Conservation (phyloP, 805 yeast species). For the Zygosaccharomyces kombuchaensis region DNA sequence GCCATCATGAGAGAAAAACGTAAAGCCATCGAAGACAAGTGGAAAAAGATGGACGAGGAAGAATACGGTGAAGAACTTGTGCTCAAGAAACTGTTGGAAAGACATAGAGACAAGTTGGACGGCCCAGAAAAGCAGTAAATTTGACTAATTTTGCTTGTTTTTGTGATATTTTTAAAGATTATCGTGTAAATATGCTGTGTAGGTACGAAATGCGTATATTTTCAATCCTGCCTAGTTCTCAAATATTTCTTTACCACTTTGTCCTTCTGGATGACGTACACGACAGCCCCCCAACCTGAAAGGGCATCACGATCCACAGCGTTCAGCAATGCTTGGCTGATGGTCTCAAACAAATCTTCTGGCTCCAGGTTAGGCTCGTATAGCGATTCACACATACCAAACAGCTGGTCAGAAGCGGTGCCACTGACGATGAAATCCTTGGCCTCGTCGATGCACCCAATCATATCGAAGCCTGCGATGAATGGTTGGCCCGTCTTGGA, state of each 20-base stretch:
- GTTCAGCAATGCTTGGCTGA: conserved; percentile 86
- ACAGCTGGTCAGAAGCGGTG: conserved; percentile 93
- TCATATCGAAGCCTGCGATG: conserved; percentile 91
- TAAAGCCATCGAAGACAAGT: conserved; percentile 49
- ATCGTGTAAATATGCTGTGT: conserved; percentile 8
- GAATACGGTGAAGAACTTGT: conserved; percentile 72
- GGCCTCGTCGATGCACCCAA: conserved; percentile 94
- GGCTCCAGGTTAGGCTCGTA: conserved; percentile 93
- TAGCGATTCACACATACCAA: conserved; percentile 96
- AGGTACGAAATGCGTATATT: not conserved
- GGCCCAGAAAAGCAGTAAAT: not conserved
- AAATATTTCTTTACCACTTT: conserved; percentile 81
- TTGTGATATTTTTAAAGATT: not conserved
- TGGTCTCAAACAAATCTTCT: conserved; percentile 92
- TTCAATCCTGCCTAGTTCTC: conserved; percentile 90
- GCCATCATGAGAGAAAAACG: conserved; percentile 53
- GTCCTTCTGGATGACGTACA: conserved; percentile 86
- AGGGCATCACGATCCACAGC: conserved; percentile 97
- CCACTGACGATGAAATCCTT: conserved; percentile 94
- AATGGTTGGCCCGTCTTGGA: conserved; percentile 80
- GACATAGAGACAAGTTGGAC: conserved; percentile 39
- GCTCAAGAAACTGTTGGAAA: conserved; percentile 59
- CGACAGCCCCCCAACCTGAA: conserved; percentile 98
- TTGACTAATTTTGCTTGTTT: not conserved
- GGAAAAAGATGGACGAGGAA: conserved; percentile 67